A percentile compares a stretch with the other conserved stretches of the same genome.
These are phyloP conservation scores for Castanospermum australe DNA, from an alignment of 306 rosid species.

Conservation along the genomic window DNA sequence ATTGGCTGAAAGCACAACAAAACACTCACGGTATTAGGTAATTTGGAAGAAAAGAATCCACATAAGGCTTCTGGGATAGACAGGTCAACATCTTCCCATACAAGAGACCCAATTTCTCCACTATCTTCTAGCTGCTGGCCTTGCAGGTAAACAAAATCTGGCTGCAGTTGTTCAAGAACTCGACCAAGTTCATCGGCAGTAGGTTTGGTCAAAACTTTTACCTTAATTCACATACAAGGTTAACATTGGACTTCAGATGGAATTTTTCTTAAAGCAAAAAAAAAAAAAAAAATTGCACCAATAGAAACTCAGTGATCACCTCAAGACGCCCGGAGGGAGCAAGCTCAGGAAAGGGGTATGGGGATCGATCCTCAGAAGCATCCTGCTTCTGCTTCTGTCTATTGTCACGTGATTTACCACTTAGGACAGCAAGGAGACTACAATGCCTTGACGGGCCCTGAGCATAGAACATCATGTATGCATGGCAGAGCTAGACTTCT, in stretches of 20 bases:
- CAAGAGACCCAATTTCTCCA: constrained; percentile 46
- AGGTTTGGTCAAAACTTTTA: constrained; percentile 41
- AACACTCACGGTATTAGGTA: constrained; percentile 50
- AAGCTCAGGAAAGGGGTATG: constrained; percentile 46
- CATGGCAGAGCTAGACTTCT: constrained; percentile 35
- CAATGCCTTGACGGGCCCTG: constrained; percentile 42
- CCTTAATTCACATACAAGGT: constrained; percentile 37
- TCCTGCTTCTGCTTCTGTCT: constrained; percentile 37
- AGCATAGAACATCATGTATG: constrained; percentile 48
- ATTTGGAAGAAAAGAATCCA: constrained; percentile 44
- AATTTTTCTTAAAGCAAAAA: not conserved
- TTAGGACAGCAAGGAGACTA: constrained; percentile 47
- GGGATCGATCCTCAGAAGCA: constrained; percentile 23
- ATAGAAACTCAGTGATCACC: constrained; percentile 28
- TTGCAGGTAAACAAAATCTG: constrained; percentile 48
- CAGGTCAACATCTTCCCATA: constrained; percentile 50
- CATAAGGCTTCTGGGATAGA: constrained; percentile 47
- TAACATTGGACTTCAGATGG: not conserved
- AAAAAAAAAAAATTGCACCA: not conserved
- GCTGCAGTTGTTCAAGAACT: constrained; percentile 42
- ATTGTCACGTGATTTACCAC: constrained; percentile 40
- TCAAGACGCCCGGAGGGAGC: constrained; percentile 43
- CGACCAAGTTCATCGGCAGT: constrained; percentile 35
- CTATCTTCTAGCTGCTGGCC: constrained; percentile 35
- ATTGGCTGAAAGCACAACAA: not conserved